A percentile compares a stretch with the other conserved stretches of the same genome.
Evolutionary conservation across 495 filamentous ascomycete genomes (phyloP).

Genomic region (Lepraria neglecta): DNA sequence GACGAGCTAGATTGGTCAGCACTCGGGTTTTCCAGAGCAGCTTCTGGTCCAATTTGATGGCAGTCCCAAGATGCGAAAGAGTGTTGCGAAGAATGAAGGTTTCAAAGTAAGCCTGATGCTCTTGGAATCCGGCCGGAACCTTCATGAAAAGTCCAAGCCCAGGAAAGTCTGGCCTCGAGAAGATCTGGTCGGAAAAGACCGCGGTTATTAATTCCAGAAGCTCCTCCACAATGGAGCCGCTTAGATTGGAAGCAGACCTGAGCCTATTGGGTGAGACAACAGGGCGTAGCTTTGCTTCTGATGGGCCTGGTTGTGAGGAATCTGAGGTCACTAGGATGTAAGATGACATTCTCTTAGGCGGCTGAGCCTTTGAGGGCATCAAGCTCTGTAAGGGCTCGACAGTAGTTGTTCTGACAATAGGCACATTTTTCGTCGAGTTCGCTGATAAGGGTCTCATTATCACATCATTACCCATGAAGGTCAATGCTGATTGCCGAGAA

Average conservation of each 20-base stretch:
- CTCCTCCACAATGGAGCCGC: constrained; percentile 65
- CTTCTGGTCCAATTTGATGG: constrained; percentile 62
- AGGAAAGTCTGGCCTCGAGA: constrained; percentile 79
- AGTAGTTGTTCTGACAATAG: constrained; percentile 65
- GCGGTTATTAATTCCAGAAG: constrained; percentile 67
- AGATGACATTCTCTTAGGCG: constrained; percentile 70
- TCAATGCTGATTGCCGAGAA: constrained; percentile 68
- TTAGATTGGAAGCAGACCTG: constrained; percentile 42
- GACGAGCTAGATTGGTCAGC: constrained; percentile 76
- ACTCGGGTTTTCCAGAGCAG: constrained; percentile 74
- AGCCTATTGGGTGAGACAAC: constrained; percentile 49
- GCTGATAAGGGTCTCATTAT: constrained; percentile 67
- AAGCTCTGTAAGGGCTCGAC: constrained; percentile 45
- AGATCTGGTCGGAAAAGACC: constrained; percentile 76
- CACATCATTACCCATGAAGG: constrained; percentile 79
- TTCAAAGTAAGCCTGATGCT: constrained; percentile 90
- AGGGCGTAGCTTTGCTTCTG: constrained; percentile 56
- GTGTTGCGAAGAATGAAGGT: constrained; percentile 77
- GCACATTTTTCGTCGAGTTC: constrained; percentile 43
- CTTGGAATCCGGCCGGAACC: constrained; percentile 82
- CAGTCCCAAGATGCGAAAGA: constrained; percentile 61
- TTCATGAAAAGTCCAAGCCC: constrained; percentile 86
- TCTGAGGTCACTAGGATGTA: constrained; percentile 82
- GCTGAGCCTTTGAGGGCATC: constrained; percentile 46
- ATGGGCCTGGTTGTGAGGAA: constrained; percentile 46